A percentile compares a stretch with the other conserved stretches of the same genome.
These are phyloP conservation scores for Penicillium sumatraense DNA, from an alignment of 2,329 filamentous ascomycete species.

Conservation along the genomic window DNA sequence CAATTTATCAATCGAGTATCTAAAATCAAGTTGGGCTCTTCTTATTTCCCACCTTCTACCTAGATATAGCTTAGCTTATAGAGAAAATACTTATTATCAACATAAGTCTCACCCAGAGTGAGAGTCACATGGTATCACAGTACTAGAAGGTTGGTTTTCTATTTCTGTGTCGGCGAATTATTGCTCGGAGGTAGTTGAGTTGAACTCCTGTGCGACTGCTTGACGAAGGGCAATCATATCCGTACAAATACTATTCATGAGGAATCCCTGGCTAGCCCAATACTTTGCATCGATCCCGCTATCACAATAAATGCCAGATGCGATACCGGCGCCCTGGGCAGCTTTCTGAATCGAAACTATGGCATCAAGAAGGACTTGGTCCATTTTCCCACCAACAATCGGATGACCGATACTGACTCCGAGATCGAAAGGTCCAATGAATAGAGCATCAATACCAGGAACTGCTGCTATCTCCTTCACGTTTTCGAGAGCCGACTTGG, in stretches of 20 bases:
- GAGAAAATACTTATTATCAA: too few species aligned
- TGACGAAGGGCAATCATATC: slow-evolving; percentile 2
- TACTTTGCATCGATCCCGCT: not conserved
- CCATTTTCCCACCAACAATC: not conserved
- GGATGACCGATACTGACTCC: not conserved
- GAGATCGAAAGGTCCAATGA: slow-evolving; percentile 60
- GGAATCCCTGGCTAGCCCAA: not conserved
- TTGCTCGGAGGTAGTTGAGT: too few species aligned
- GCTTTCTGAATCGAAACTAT: not conserved
- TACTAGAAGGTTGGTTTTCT: too few species aligned
- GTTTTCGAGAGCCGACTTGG: slow-evolving; percentile 34
- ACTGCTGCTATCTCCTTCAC: slow-evolving; percentile 54
- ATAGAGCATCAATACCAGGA: slow-evolving; percentile 55
- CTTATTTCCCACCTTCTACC: too few species aligned
- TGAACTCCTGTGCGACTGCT: not conserved
- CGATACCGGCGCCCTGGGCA: not conserved
- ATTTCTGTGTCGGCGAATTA: too few species aligned
- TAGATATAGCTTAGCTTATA: too few species aligned
- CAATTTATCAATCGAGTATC: too few species aligned
- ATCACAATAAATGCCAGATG: slow-evolving; percentile 1
- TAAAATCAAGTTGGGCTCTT: too few species aligned
- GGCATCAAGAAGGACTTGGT: not conserved
- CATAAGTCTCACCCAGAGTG: not conserved
- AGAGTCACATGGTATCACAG: too few species aligned
- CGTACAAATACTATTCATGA: slow-evolving; percentile 2